These are phyloP conservation scores for Bassia scoparia DNA, from an alignment of 148 eudicot genomes.

Conservation along the genomic window DNA sequence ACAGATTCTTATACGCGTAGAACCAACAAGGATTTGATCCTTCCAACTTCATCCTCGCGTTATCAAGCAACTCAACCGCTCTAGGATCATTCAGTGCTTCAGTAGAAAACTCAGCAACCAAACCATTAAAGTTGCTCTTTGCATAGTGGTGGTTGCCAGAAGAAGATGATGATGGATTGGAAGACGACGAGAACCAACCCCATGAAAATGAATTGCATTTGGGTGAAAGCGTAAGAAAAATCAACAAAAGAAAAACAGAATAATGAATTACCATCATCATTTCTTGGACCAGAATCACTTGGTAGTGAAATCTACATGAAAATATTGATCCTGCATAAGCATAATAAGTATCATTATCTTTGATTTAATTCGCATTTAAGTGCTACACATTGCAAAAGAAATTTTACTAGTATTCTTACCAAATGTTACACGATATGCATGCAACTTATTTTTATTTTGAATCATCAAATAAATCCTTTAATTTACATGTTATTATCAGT, in stretches of 20 bases:
- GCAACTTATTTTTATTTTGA: neutral
- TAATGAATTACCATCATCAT: constrained; percentile 12
- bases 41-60: constrained; percentile 41
- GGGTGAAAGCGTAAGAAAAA: neutral
- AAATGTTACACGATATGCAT: neutral
- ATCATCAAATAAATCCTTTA: neutral
- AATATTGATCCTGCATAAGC: constrained; percentile 17
- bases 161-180: constrained; percentile 2
- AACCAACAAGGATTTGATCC: constrained; percentile 54
- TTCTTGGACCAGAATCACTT: neutral
- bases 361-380: neutral
- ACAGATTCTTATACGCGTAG: constrained; percentile 52
- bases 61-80: constrained; percentile 44
- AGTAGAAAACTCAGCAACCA: constrained; percentile 49
- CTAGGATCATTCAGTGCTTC: constrained; percentile 38
- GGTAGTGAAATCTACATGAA: neutral
- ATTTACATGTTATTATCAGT: too few species aligned
- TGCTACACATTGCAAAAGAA: neutral
- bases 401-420: constrained; percentile 12
- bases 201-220: constrained; percentile 26
- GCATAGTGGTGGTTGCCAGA: neutral
- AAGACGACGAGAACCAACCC: constrained; percentile 38
- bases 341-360: constrained; percentile 3
- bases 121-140: neutral
- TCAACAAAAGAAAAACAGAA: neutral